Evolutionary conservation across 2,329 filamentous ascomycete genomes (phyloP), one percentile per base, ranked within the genome.

Genomic region (Fonsecaea pugnacius): DNA sequence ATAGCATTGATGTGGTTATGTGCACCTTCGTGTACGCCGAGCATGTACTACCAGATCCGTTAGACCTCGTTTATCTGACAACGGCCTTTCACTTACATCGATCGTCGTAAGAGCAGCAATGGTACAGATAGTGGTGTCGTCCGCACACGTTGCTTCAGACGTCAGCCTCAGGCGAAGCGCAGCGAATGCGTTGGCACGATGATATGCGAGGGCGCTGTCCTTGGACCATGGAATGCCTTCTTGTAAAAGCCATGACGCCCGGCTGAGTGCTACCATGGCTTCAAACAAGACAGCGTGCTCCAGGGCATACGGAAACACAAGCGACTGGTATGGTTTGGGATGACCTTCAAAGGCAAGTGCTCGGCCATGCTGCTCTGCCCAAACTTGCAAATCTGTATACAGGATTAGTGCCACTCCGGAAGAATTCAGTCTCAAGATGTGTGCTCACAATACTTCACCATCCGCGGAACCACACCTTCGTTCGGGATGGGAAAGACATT

Each of bases 51-150:
- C 27, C 12, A 9, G 4, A 8, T 12, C 35, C 3, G 40, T 65
- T 18, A 64, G 54, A n/a, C 16, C 4, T 27, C 24, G 32, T 18
- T 9, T 2, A 12, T 21, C 18, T 43, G 5, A n/a, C 32, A 24
- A n/a, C 10, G 18, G 1, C 24, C 24, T 5, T 30, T 12, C n/a
- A 54, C 62, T 46, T 57, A 65, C 65, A 65, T 67, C 65, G 24
- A 67, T 63, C 10, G 65, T 67, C 16, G 65, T 65, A 3, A 67
- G 56, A 9, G 65, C 65, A n/a, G 62, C 60, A 50, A 67, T 65
- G 18, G 65, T 65, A n/a, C 62, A 33, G 21, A 67, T 65, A 4
- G 65, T 67, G 14, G 65, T 62, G 52, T 67, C 65, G 36, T 67
- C 65, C 2, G 60, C 53, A 38, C 62, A 63, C 32, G 59, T 65